These are phyloP conservation scores for Naumovozyma castellii DNA, from an alignment of 805 yeast genomes.

Conservation along the genomic window DNA sequence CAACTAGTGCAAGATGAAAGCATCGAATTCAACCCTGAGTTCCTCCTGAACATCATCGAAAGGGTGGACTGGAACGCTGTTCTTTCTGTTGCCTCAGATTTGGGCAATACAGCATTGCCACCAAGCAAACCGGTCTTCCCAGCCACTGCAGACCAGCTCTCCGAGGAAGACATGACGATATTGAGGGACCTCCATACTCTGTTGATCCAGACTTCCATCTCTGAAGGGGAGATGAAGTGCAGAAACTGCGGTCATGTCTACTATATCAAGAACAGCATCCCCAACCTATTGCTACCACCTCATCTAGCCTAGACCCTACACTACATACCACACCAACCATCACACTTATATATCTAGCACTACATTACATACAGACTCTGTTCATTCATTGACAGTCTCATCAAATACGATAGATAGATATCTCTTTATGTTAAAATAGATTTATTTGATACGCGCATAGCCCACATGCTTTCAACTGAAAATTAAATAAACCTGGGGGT, in stretches of 20 bases:
- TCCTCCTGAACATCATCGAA: slow-evolving; percentile 63
- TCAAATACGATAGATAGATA: too few relatives aligned
- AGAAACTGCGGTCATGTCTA: slow-evolving; percentile 78
- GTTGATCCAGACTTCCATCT: slow-evolving; percentile 75
- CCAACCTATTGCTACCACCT: slow-evolving; percentile 90
- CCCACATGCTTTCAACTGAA: too few relatives aligned
- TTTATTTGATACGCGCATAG: too few relatives aligned
- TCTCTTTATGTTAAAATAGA: too few relatives aligned
- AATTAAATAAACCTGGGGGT: too few relatives aligned
- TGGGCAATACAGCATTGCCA: slow-evolving; percentile 56
- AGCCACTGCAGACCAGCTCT: slow-evolving; percentile 27
- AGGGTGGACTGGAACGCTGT: slow-evolving; percentile 87
- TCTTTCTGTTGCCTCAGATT: slow-evolving; percentile 63
- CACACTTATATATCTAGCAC: too few relatives aligned
- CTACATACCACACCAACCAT: too few relatives aligned
- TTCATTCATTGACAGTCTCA: too few relatives aligned
- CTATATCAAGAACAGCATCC: slow-evolving; percentile 85
- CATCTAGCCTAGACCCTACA: slow-evolving; percentile 62
- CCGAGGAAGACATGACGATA: slow-evolving; percentile 36
- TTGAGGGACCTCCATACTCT: slow-evolving; percentile 69
- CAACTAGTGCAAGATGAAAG: slow-evolving; percentile 62
- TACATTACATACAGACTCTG: too few relatives aligned
- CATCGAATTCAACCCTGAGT: slow-evolving; percentile 74
- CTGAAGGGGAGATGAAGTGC: slow-evolving; percentile 86
- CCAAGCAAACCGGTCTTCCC: slow-evolving; percentile 45